Base-by-base conservation (phyloP, 2,329 filamentous ascomycete genomes). In the Bipolaris zeicola region DNA sequence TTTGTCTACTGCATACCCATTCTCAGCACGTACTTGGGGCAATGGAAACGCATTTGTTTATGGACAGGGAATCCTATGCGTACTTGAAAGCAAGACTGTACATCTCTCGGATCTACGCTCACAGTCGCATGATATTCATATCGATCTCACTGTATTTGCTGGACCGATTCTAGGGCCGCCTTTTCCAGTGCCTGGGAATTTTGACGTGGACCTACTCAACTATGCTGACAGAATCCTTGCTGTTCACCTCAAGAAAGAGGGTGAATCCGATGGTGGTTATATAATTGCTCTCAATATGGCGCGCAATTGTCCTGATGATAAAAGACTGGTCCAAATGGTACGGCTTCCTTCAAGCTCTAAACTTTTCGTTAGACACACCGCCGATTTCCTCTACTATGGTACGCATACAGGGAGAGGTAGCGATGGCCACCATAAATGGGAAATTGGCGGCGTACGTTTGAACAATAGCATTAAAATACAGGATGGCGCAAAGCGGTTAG, bases 341-440 rank as follows among this genome's bases (percentile, higher is more conserved):
- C 26, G 39, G 18, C 48, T 73, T 1, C 60, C 58, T 28, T 62
- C 63, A 7, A 14, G 82, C 81, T 24, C 79, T 26, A 86, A 83
- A 57, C 74, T 92, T 1, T 90, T 92, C 70, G 87, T 89, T 3
- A 83, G 89, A 8, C 89, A 91, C 59, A 85, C 86, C 56, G 65
- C 72, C 1, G 67, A 80, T 1, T 87, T 84, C 69, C 78, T 92
- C 2, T 89, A 87, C 66, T 89, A 85, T 63, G 89, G 88, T 4
- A 88, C 86, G 0, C 84, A 87, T 70, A 86, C 83, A 0, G 81
- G 81, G 6, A 68, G 77, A 3, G 82, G 80, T 5, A 72, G 77
- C 1, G 82, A 86, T 63, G 85, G 83, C 0, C 81, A 83, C 60
- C 82, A 81, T 31, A 83, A 86, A 68, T 92, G 90, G 90, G 64